Evolutionary conservation across 2,329 filamentous ascomycete genomes (phyloP).

Genomic region (Epichloe brachyelytri): DNA sequence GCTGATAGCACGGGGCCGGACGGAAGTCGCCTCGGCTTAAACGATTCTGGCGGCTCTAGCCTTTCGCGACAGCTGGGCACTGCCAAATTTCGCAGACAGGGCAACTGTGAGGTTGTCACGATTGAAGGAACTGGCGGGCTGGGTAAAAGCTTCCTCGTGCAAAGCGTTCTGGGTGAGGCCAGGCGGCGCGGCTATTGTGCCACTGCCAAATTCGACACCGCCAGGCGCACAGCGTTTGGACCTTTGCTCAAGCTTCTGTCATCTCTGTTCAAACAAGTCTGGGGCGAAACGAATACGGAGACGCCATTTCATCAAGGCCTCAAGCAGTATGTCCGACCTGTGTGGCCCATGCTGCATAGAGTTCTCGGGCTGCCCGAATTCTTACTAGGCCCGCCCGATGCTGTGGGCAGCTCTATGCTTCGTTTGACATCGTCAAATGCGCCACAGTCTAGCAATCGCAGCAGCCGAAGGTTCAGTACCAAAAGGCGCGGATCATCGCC

Average conservation of each 20-base stretch:
- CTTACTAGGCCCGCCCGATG: constrained; percentile 40
- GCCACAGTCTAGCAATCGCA: constrained; percentile 11
- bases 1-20: constrained; percentile 31
- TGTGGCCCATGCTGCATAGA: constrained; percentile 52
- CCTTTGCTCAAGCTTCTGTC: constrained; percentile 52
- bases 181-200: constrained; percentile 51
- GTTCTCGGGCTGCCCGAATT: constrained; percentile 57
- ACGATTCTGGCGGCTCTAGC: constrained; percentile 34
- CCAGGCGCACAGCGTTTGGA: constrained; percentile 47
- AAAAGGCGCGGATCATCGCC: constrained; percentile 38
- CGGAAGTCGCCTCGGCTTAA: constrained; percentile 27
- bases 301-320: constrained; percentile 49
- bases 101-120: constrained; percentile 50
- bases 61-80: constrained; percentile 41
- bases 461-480: constrained; percentile 18
- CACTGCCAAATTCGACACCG: constrained; percentile 52
- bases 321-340: constrained; percentile 48
- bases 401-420: constrained; percentile 6
- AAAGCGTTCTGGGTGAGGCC: constrained; percentile 48
- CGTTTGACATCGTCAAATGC: constrained; percentile 1
- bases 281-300: constrained; percentile 52
- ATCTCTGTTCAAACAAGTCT: constrained; percentile 54
- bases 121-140: constrained; percentile 49
- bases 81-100: constrained; percentile 46
- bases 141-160: constrained; percentile 53